Percentiles rank a stretch among this genome's conserved stretches.
Conservation (phyloP, 805 yeast species). For the Pichia deserticola region DNA sequence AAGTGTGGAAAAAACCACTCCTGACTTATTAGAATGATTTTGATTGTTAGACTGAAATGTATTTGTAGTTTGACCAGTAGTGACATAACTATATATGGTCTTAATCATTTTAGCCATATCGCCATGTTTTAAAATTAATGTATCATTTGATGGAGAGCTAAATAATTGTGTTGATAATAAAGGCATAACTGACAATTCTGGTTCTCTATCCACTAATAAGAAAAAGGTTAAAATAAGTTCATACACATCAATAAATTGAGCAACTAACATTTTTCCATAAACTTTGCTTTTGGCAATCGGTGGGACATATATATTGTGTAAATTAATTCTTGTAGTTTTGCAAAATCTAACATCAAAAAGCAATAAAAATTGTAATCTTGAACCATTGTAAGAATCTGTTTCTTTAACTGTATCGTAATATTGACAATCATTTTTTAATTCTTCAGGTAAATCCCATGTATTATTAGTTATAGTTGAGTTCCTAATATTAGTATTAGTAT, state of each 20-base stretch:
- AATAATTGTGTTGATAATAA: constrained; percentile 78
- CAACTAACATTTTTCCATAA: constrained; percentile 54
- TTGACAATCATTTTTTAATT: constrained; percentile 38
- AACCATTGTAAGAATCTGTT: constrained; percentile 29
- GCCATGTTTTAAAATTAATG: constrained; percentile 53
- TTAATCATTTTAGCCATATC: constrained; percentile 57
- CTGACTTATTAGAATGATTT: constrained; percentile 17
- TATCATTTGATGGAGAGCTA: constrained; percentile 80
- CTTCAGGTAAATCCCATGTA: constrained; percentile 40
- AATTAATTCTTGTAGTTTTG: constrained; percentile 48
- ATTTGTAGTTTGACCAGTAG: constrained; percentile 36
- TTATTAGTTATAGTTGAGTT: background rate
- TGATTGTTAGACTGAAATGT: background rate
- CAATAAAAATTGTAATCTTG: constrained; percentile 51
- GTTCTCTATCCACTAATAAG: constrained; percentile 74
- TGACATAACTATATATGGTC: constrained; percentile 54
- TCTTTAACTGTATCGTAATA: constrained; percentile 28
- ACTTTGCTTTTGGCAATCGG: constrained; percentile 53
- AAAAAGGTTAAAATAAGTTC: constrained; percentile 68
- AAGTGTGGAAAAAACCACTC: constrained; percentile 33
- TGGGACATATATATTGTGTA: constrained; percentile 60
- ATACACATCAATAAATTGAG: constrained; percentile 78
- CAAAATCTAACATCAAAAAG: constrained; percentile 68
- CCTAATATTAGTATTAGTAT: too few relatives aligned
- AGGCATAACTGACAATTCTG: constrained; percentile 69